These are phyloP conservation scores for Lachnellula suecica DNA, from an alignment of 2,329 filamentous ascomycete genomes.

Conservation along the genomic window DNA sequence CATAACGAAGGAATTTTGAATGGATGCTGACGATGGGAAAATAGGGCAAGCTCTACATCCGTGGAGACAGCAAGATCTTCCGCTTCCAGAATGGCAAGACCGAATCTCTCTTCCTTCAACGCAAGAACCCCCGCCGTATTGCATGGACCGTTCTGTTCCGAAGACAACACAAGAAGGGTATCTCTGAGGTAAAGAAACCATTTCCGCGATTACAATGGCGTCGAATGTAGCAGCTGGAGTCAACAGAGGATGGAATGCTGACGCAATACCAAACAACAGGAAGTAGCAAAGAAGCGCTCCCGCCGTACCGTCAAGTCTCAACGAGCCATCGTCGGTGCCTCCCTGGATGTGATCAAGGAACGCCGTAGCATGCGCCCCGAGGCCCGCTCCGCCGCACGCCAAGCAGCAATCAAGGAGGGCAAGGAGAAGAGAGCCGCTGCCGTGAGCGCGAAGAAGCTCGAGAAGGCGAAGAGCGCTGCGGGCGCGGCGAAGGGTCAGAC, in stretches of 20 bases:
- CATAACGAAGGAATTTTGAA: conserved; percentile 2
- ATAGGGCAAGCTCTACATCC: conserved; percentile 99
- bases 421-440: conserved; percentile 97
- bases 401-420: conserved; percentile 89
- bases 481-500: conserved; percentile 73
- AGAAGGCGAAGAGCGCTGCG: conserved; percentile 94
- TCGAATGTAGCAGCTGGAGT: background rate
- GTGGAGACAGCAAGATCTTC: conserved; percentile 99
- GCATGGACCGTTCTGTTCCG: conserved; percentile 98
- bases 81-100: conserved; percentile 99
- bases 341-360: conserved; percentile 99
- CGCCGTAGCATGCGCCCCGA: conserved; percentile 92
- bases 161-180: conserved; percentile 99
- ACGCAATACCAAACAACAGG: conserved; percentile 56
- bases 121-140: conserved; percentile 99
- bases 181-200: conserved; percentile 85
- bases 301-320: conserved; percentile 98
- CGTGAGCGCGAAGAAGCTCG: conserved; percentile 93
- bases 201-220: conserved; percentile 1
- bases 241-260: conserved; percentile 11
- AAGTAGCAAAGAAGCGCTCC: conserved; percentile 99
- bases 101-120: conserved; percentile 99
- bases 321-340: conserved; percentile 98
- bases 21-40: conserved; percentile 29
- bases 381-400: conserved; percentile 88